A percentile compares a stretch with the other conserved stretches of the same genome.
Conservation (phyloP, 495 filamentous ascomycete genomes). For the Penicillium steckii region DNA sequence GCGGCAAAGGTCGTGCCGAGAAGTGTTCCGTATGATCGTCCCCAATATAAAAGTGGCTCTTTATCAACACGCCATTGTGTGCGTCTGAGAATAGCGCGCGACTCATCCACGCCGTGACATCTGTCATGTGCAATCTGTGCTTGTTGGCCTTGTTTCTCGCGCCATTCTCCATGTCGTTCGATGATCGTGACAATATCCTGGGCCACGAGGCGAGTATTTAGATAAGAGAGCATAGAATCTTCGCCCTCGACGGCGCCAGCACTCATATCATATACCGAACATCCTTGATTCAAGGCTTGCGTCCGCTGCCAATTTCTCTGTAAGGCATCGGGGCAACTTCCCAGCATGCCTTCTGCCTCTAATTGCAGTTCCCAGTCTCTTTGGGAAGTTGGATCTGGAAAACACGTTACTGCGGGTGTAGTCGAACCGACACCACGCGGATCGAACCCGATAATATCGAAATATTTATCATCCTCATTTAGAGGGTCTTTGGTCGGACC, state of each 20-base stretch:
- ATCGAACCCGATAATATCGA: constrained; percentile 58
- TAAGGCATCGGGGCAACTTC: constrained; percentile 29
- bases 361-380: constrained; percentile 39
- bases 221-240: constrained; percentile 43
- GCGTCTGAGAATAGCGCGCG: constrained; percentile 23
- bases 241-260: constrained; percentile 16
- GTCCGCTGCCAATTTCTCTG: constrained; percentile 51
- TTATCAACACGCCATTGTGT: constrained; percentile 34
- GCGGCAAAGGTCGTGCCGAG: constrained; percentile 58
- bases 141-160: constrained; percentile 30
- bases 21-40: constrained; percentile 68
- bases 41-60: constrained; percentile 59
- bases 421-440: constrained; percentile 54
- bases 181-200: constrained; percentile 52
- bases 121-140: constrained; percentile 30
- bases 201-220: constrained; percentile 48
- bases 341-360: constrained; percentile 43
- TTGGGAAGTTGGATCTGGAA: constrained; percentile 39
- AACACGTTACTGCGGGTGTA: constrained; percentile 48
- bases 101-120: constrained; percentile 26
- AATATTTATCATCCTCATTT: constrained; percentile 35
- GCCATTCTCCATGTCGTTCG: constrained; percentile 49
- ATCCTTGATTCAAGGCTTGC: constrained; percentile 40
- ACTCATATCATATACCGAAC: constrained; percentile 30
- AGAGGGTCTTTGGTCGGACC: constrained; percentile 12